Base-by-base conservation (phyloP, 352 stramenopile species). In the Albugo candida region DNA sequence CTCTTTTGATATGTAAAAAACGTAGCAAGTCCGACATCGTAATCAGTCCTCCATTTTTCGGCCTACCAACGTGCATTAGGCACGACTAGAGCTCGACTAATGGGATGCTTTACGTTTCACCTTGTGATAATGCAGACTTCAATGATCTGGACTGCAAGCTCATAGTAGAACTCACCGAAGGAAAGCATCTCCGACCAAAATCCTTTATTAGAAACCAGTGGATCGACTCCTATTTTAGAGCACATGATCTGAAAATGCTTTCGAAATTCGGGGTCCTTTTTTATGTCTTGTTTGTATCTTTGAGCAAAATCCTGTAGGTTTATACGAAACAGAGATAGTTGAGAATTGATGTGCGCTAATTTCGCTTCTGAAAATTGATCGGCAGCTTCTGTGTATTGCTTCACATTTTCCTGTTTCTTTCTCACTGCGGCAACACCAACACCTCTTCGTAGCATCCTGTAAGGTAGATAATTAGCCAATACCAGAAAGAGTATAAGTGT, bases 151-250 rank as follows among this genome's bases (percentile, higher is more conserved):
- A 99, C 89, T 5, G 88, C 85, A n/a, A 99, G 66, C 58, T 99
- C 94, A 64, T 98, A 98, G 71, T 99, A 99, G 60, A 98, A 99
- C 51, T 98, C 92, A 11, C 95, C 94, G 38, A 99, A 91, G 18
- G 96, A 95, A 11, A 99, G 72, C 16, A 97, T 56, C 59, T 95
- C 81, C 13, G 80, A 93, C 96, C 95, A 99, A 56, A 99, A 98
- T 1, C 86, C 89, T 56, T 99, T 98, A 62, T 96, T 95, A 3
- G 88, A 97, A 1, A 88, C 83, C 8, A 99, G 67, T 1, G 95
- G 95, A 64, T 99, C 96, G 11, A 98, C 91, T 16, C 94, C 93
- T 49, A 97, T 94, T 48, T 91, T 94, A 41, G 67, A 67, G 63
- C 92, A 98, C 93, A 98, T 98, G 51, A 74, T 73, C 55, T 96